Evolutionary conservation across 2,329 filamentous ascomycete species (phyloP), one percentile per base, ranked within the genome.

Genomic region (Davidsoniella virescens): DNA sequence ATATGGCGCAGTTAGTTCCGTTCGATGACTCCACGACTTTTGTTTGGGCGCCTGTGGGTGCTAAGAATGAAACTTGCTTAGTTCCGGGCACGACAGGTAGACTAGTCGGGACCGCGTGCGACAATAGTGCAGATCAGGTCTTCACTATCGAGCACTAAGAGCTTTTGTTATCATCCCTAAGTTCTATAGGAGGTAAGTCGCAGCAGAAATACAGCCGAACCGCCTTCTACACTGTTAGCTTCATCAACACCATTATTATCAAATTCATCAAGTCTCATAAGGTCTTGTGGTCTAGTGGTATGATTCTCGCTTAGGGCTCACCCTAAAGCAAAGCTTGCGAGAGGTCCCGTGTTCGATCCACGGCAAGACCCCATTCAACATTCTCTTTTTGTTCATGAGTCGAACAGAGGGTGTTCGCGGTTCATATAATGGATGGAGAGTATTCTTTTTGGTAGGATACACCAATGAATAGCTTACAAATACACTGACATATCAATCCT

Each of bases 261-360:
- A 20, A 4, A 3, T 20, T 20, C 5, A 20, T 4, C 20, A 20
- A 20, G 20, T 4, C 4, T 20, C 20, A 20, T 20, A 3, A 33
- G 67, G 66, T 67, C 65, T 67, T 66, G 64, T 76, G 72, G 73
- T 76, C 73, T 77, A 76, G 75, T 72, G 76, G 75, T 78, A 79
- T 78, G 74, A 78, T 79, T 78, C 75, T 76, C 73, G 75, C 76
- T 78, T 78, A 79, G 76, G 75, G 75, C 61, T 50, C 56, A 65
- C 63, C 64, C 64, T 61, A 56, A 45, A 62, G 47, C 47, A 51
- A 23, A 33, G 51, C 50, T 52, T 56, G 55, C 55, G 54, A 54
- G 55, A 56, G 55, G 55, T 54, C 55, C 55, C 55, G 55, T 50
- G 55, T 56, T 56, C 55, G 51, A 56, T 55, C 54, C 55, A 50